Percentiles rank a stretch among this genome's conserved stretches.
Conservation (phyloP, 177 flowering plant genomes). For the Tripterygium wilfordii region DNA sequence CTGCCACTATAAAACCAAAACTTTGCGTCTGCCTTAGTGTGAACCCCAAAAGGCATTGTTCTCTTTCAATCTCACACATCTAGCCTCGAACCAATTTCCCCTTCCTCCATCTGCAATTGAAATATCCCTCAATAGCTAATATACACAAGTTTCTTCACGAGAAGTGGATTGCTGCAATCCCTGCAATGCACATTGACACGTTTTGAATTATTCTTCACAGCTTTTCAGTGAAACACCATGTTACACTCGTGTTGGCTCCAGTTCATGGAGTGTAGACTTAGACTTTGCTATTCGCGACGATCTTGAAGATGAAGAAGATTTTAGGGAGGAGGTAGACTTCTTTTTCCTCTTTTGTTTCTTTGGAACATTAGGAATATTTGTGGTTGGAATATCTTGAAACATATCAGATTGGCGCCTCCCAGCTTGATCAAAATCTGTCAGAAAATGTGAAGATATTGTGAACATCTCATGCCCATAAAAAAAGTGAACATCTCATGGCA, state of each 20-base stretch:
- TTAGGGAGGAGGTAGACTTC: constrained; percentile 21
- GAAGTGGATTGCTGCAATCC: background rate
- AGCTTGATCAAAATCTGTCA: constrained; percentile 51
- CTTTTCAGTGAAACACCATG: constrained; percentile 3
- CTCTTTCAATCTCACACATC: no score
- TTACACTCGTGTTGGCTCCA: constrained; percentile 8
- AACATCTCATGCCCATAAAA: background rate
- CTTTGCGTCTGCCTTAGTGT: no score
- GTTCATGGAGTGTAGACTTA: constrained; percentile 13
- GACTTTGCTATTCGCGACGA: constrained; percentile 19
- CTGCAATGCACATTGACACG: constrained; percentile 2
- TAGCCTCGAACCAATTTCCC: no score
- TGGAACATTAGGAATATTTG: constrained; percentile 23
- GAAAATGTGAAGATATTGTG: background rate
- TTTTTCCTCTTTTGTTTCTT: constrained; percentile 33
- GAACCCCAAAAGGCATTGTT: no score
- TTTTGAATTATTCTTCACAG: background rate
- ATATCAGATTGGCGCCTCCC: constrained; percentile 24
- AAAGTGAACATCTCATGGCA: background rate
- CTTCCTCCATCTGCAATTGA: no score
- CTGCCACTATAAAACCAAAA: no score
- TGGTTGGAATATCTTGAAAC: constrained; percentile 24
- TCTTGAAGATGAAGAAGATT: constrained; percentile 19
- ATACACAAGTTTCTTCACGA: background rate
- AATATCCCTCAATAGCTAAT: no score